These are phyloP conservation scores for Hamamelis virginiana DNA, from an alignment of 164 flowering plant genomes.

Conservation along the genomic window DNA sequence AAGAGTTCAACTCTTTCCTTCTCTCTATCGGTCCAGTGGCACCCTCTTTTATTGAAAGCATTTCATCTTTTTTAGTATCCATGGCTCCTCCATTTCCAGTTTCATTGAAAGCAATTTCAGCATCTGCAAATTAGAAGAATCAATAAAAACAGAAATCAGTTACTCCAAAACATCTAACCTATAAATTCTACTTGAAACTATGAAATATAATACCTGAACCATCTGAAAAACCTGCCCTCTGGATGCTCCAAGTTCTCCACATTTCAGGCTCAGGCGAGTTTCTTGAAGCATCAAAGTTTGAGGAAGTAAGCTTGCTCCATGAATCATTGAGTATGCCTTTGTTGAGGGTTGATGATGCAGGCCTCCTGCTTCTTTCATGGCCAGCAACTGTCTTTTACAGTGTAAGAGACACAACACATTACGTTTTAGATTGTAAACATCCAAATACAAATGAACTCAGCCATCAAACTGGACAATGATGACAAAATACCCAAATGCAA, in stretches of 20 bases:
- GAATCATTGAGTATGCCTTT: conserved; percentile 15
- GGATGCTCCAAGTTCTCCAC: conserved; percentile 65
- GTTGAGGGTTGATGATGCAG: conserved; percentile 15
- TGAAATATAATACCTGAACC: conserved; percentile 47
- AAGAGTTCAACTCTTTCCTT: conserved; percentile 17
- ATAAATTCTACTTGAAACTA: neutral
- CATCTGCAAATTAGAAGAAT: conserved; percentile 40
- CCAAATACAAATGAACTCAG: neutral
- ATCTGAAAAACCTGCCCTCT: conserved; percentile 44
- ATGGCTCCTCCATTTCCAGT: conserved; percentile 8
- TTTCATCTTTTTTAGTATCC: conserved; percentile 22
- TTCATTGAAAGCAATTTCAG: conserved; percentile 36
- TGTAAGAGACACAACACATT: conserved; percentile 20
- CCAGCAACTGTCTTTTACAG: conserved; percentile 59
- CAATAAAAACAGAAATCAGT: neutral
- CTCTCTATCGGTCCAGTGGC: conserved; percentile 11
- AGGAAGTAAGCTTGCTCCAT: conserved; percentile 5
- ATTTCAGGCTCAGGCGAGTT: conserved; percentile 36
- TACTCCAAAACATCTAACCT: neutral
- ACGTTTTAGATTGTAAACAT: conserved; percentile 14
- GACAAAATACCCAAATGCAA: neutral
- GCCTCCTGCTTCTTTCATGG: conserved; percentile 24
- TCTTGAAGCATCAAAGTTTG: conserved; percentile 18
- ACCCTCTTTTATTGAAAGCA: conserved; percentile 17
- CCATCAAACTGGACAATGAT: neutral